Conservation (phyloP, 2,329 filamentous ascomycete genomes). For the Knufia fluminis region DNA sequence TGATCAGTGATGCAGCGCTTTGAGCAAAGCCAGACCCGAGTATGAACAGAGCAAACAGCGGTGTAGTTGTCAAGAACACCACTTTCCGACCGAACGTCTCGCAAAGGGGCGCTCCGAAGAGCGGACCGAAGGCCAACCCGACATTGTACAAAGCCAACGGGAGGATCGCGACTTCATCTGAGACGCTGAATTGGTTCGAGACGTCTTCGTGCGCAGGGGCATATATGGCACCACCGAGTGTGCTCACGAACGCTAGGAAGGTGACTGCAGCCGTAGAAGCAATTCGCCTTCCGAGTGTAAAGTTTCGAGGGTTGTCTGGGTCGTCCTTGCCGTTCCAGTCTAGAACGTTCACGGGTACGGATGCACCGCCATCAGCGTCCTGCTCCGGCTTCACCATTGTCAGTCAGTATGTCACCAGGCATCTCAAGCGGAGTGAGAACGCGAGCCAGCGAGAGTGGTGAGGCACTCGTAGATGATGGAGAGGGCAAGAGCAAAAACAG, state of each 20-base stretch:
- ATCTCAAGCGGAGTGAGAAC: not conserved
- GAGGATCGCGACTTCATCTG: slow-evolving; percentile 25
- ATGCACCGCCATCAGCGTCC: not conserved
- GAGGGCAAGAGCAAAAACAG: not conserved
- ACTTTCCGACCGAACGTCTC: slow-evolving; percentile 30
- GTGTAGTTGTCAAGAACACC: slow-evolving; percentile 29
- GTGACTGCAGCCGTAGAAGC: slow-evolving; percentile 17
- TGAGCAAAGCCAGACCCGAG: slow-evolving; percentile 19
- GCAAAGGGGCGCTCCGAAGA: slow-evolving; percentile 29
- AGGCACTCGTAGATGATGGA: not conserved
- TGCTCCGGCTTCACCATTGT: slow-evolving; percentile 4
- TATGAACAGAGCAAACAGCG: slow-evolving; percentile 29
- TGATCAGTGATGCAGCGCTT: slow-evolving; percentile 15
- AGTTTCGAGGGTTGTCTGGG: slow-evolving; percentile 21
- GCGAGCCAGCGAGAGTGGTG: not conserved
- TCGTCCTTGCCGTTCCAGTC: slow-evolving; percentile 19
- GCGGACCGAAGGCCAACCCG: slow-evolving; percentile 30
- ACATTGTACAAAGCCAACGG: slow-evolving; percentile 30
- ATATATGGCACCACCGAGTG: slow-evolving; percentile 25
- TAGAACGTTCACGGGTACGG: not conserved
- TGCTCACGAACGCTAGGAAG: slow-evolving; percentile 17
- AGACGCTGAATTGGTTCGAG: slow-evolving; percentile 30
- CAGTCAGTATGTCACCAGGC: not conserved
- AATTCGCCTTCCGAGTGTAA: slow-evolving; percentile 14
- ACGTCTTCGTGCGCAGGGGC: slow-evolving; percentile 45